Conservation (phyloP, 495 filamentous ascomycete species). For the Bathelium albidoporum region DNA sequence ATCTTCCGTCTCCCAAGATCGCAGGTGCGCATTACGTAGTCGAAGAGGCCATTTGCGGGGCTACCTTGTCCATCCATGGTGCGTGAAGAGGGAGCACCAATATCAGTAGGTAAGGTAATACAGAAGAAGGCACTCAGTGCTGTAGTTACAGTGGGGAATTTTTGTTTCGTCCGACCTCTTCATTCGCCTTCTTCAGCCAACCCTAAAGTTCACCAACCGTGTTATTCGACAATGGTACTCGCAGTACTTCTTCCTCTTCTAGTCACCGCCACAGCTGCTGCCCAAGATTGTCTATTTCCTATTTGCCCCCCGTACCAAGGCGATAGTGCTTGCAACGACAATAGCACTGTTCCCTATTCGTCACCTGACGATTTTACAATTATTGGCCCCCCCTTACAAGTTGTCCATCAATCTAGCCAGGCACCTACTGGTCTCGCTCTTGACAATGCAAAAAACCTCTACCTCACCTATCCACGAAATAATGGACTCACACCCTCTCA, state of each 20-base stretch:
- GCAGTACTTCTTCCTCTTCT: background rate
- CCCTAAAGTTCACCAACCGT: too few relatives aligned
- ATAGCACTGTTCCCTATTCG: background rate
- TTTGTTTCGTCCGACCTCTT: background rate
- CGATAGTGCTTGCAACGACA: background rate
- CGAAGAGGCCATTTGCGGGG: too few relatives aligned
- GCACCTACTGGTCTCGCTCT: conserved; percentile 24
- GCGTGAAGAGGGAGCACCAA: too few relatives aligned
- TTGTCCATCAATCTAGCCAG: conserved; percentile 19
- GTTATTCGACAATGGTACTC: background rate
- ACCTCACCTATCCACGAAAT: conserved; percentile 25
- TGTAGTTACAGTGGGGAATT: background rate
- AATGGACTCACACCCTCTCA: conserved; percentile 20
- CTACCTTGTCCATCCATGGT: too few relatives aligned
- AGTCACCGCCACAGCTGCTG: background rate
- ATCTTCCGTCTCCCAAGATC: too few relatives aligned
- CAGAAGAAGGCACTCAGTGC: background rate
- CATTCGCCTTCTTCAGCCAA: background rate
- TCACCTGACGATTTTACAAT: conserved; percentile 15
- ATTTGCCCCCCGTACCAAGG: background rate
- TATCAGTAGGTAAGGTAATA: background rate
- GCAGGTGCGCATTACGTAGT: too few relatives aligned
- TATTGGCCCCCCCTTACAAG: conserved; percentile 23
- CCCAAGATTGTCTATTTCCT: background rate
- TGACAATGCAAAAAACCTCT: conserved; percentile 17